A percentile compares a stretch with the other conserved stretches of the same genome.
phyloP scores from a whole-genome alignment of 768 basidiomycete genomes.

The Termitomyces bulborhizus region DNA sequence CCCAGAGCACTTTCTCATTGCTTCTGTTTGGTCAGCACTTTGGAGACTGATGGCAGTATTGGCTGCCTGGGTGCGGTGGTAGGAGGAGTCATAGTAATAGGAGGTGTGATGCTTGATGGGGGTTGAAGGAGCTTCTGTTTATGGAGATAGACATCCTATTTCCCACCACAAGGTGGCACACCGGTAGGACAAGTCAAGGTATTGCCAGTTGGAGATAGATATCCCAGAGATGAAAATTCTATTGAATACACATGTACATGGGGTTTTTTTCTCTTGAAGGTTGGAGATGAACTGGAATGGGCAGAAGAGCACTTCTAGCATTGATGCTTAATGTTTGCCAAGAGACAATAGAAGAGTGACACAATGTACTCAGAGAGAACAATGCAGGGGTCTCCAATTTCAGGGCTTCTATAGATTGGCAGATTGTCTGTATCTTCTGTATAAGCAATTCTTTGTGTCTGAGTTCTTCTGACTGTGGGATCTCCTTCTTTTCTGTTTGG shows the following conservation, averaged over 20 bases:
- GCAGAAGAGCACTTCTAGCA: conserved; percentile 42
- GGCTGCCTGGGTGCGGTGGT: conserved; percentile 39
- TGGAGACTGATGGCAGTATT: conserved; percentile 66
- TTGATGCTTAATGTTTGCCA: conserved; percentile 66
- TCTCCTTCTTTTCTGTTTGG: conserved; percentile 22
- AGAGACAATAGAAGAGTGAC: conserved; percentile 59
- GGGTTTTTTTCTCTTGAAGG: conserved; percentile 66
- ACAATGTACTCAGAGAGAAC: conserved; percentile 57
- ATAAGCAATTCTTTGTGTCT: conserved; percentile 67
- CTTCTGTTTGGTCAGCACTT: conserved; percentile 68
- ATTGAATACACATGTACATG: conserved; percentile 67
- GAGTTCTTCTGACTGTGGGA: conserved; percentile 42
- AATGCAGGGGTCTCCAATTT: conserved; percentile 68
- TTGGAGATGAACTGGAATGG: conserved; percentile 50
- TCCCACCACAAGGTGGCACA: conserved; percentile 65
- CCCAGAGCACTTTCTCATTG: conserved; percentile 65
- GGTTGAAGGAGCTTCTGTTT: conserved; percentile 84
- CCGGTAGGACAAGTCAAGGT: conserved; percentile 66
- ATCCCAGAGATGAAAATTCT: conserved; percentile 50
- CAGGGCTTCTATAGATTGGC: conserved; percentile 71
- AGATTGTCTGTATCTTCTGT: conserved; percentile 73
- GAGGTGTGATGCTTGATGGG: conserved; percentile 73
- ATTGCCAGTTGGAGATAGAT: conserved; percentile 38
- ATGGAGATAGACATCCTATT: conserved; percentile 84
- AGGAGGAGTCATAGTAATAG: conserved; percentile 58